Base-by-base conservation (phyloP, 2,329 filamentous ascomycete genomes). In the Diaporthe ampelina region DNA sequence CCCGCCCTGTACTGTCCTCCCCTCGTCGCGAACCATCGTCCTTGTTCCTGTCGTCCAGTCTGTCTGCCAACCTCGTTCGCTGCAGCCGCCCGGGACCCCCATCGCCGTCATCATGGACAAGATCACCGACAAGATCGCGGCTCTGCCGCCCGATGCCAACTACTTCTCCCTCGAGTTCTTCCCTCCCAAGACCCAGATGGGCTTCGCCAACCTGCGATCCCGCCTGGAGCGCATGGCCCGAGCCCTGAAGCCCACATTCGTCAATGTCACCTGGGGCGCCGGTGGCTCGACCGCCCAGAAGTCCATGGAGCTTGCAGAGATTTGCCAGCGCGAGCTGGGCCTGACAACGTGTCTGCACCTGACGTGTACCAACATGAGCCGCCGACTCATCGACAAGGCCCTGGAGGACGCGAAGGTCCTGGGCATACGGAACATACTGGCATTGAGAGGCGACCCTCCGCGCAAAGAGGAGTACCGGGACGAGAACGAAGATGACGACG, bases 141-240 rank as follows among this genome's bases (percentile, higher is more conserved):
- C 95, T 76, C 86, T 99, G 86, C 94, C 94, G 83, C 90, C 93
- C 77, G 91, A 94, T 84, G 90, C 91, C 77, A 92, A 90, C 82
- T 98, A 97, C 88, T 97, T 98, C 85, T 98, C 97, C 63, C 93
- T 98, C 84, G 97, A 99, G 86, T 99, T 99, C 91, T 99, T 99
- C 86, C 97, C 97, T 78, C 97, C 97, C 77, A 99, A 98, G 88
- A 99, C 97, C 61, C 89, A 93, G 76, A 98, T 97, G 92, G 97
- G 97, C 77, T 97, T 97, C 80, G 93, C 94, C 76, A 99, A 99
- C 83, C 91, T 99, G 72, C 94, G 96, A 82, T 94, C 94, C 77
- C 95, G 97, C 81, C 91, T 99, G 74, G 94, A 97, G 83, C 95
- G 97, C 82, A 98, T 99, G 97, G 92, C 97, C 67, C 92, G 94